Percentiles rank a stretch among this genome's conserved stretches.
These are phyloP conservation scores for Stereum hirsutum DNA, from an alignment of 1,284 basidiomycete genomes.

Conservation along the genomic window DNA sequence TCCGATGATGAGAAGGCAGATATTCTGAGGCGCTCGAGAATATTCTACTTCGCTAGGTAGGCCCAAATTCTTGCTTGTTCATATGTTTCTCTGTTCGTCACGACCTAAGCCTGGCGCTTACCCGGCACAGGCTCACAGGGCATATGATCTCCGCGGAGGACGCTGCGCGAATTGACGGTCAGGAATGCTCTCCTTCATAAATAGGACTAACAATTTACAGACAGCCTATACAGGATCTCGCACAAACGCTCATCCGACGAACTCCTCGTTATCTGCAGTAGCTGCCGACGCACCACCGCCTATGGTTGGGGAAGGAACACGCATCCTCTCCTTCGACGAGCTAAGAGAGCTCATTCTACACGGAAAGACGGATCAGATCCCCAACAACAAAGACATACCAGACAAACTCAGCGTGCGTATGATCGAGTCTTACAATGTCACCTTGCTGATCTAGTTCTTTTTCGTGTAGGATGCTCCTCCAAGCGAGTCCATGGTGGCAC, in stretches of 20 bases:
- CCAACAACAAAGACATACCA: slow-evolving; percentile 66
- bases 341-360: slow-evolving; percentile 61
- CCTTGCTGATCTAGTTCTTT: background rate
- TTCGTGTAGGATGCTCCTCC: slow-evolving; percentile 35
- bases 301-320: slow-evolving; percentile 23
- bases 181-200: too few relatives aligned
- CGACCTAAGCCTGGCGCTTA: too few relatives aligned
- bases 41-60: slow-evolving; percentile 70
- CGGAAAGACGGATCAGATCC: slow-evolving; percentile 61
- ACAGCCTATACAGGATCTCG: too few relatives aligned
- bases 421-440: background rate
- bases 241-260: too few relatives aligned
- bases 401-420: slow-evolving; percentile 48
- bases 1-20: slow-evolving; percentile 34
- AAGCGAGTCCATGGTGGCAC: slow-evolving; percentile 38
- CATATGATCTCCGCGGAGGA: too few relatives aligned
- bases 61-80: too few relatives aligned
- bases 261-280: too few relatives aligned
- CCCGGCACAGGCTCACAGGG: too few relatives aligned
- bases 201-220: too few relatives aligned
- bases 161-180: too few relatives aligned
- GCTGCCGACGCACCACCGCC: too few relatives aligned
- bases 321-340: slow-evolving; percentile 52
- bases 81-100: too few relatives aligned
- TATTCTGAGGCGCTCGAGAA: slow-evolving; percentile 39